Percentiles rank a stretch among this genome's conserved stretches.
These are phyloP conservation scores for Coemansia interrupta DNA, from an alignment of 192 early-diverging fungal genomes.

Conservation along the genomic window DNA sequence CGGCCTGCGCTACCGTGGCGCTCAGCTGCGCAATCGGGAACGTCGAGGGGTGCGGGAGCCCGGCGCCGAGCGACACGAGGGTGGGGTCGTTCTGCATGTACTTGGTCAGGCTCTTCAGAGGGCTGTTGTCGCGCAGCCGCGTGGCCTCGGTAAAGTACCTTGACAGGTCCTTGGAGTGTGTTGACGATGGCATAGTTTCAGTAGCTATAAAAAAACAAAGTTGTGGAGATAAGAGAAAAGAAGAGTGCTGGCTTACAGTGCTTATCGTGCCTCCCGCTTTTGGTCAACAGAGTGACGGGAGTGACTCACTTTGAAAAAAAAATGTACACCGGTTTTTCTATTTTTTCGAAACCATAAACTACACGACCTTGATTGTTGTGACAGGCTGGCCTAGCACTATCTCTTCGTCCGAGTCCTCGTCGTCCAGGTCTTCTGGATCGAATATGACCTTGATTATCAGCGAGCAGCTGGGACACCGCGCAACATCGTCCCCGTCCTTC, in stretches of 20 bases:
- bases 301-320: not conserved
- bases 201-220: not conserved
- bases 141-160: constrained; percentile 37
- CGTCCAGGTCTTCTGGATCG: constrained; percentile 59
- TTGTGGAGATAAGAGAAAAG: not conserved
- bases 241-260: too few relatives aligned
- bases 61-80: constrained; percentile 68
- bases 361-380: not conserved
- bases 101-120: constrained; percentile 43
- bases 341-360: not conserved
- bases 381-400: constrained; percentile 1
- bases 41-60: constrained; percentile 63
- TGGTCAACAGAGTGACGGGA: too few relatives aligned
- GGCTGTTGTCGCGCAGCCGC: constrained; percentile 37
- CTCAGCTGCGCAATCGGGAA: constrained; percentile 62
- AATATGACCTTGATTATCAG: constrained; percentile 88
- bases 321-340: not conserved
- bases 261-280: too few relatives aligned
- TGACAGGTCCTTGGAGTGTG: constrained; percentile 43
- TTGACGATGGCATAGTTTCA: constrained; percentile 15
- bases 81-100: constrained; percentile 50
- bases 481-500: constrained; percentile 79
- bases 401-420: constrained; percentile 33
- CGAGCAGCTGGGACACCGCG: constrained; percentile 89
- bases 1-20: constrained; percentile 56